A percentile compares a stretch with the other conserved stretches of the same genome.
phyloP scores from a whole-genome alignment of 495 filamentous ascomycete genomes.

The Neurospora hispaniola region DNA sequence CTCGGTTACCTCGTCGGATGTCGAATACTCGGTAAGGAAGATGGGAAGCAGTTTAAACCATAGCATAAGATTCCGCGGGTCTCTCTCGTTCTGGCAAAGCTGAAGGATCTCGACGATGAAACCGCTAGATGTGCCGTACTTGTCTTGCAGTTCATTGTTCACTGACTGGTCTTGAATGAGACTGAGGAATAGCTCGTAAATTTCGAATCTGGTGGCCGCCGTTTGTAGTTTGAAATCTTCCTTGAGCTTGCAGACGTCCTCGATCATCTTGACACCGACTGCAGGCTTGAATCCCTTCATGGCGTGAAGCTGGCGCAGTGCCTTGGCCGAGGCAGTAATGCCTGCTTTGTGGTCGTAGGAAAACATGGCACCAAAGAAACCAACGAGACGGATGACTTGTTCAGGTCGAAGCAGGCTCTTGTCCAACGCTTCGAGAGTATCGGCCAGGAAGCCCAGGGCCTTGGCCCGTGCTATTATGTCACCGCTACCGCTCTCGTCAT shows the following conservation, averaged over 20 bases:
- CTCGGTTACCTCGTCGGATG: conserved; percentile 29
- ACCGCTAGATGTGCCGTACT: conserved; percentile 25
- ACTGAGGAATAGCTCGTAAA: conserved; percentile 35
- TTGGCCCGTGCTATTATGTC: conserved; percentile 33
- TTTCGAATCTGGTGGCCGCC: conserved; percentile 31
- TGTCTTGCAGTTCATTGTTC: conserved; percentile 29
- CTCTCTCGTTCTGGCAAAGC: conserved; percentile 37
- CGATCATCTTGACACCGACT: conserved; percentile 30
- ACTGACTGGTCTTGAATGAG: conserved; percentile 28
- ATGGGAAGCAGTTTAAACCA: conserved; percentile 35
- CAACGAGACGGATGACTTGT: conserved; percentile 31
- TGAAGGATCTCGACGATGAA: conserved; percentile 32
- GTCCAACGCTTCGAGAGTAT: conserved; percentile 32
- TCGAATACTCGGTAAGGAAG: conserved; percentile 29
- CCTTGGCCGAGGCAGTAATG: conserved; percentile 36
- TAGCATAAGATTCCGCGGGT: conserved; percentile 36
- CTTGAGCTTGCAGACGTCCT: conserved; percentile 32
- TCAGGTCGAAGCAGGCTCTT: conserved; percentile 27
- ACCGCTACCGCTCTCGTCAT: conserved; percentile 20
- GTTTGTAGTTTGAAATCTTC: conserved; percentile 38
- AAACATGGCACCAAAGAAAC: conserved; percentile 41
- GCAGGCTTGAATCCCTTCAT: conserved; percentile 37
- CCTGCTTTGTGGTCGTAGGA: conserved; percentile 40
- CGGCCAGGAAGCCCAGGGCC: conserved; percentile 36
- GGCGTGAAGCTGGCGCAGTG: conserved; percentile 28